Evolutionary conservation across 2,329 filamentous ascomycete genomes (phyloP).

Genomic region (Fusarium nanum): DNA sequence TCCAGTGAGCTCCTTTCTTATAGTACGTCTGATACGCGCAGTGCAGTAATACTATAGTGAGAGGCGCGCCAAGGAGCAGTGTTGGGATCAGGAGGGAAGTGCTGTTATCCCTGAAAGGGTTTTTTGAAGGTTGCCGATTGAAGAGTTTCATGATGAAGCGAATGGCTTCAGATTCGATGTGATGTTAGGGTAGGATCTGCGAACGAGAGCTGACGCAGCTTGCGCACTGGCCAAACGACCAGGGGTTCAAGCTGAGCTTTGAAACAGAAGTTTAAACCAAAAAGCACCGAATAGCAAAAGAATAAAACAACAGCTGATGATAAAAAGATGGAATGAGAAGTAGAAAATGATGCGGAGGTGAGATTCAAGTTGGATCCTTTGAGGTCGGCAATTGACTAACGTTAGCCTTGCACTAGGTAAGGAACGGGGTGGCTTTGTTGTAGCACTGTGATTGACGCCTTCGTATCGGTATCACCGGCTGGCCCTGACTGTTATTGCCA

Average conservation of each 20-base stretch:
- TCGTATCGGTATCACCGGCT: slow-evolving; percentile 1
- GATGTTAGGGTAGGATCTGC: neutral
- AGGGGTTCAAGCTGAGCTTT: neutral
- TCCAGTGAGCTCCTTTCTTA: slow-evolving; percentile 12
- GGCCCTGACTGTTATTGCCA: neutral
- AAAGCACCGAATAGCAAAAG: neutral
- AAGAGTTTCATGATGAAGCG: slow-evolving; percentile 29
- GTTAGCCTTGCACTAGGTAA: slow-evolving; percentile 4
- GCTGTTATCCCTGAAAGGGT: slow-evolving; percentile 13
- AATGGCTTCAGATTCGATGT: neutral
- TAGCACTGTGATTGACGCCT: slow-evolving; percentile 2
- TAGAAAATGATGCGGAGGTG: neutral
- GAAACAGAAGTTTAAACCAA: neutral
- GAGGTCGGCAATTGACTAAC: slow-evolving; percentile 1
- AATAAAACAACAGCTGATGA: neutral
- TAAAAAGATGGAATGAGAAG: neutral
- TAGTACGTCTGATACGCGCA: slow-evolving; percentile 27
- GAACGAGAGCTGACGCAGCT: slow-evolving; percentile 4
- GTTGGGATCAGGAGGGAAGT: slow-evolving; percentile 10
- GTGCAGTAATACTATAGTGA: slow-evolving; percentile 35
- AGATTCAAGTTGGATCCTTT: neutral
- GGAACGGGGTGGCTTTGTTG: neutral
- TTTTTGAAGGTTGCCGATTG: neutral
- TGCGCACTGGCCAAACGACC: neutral
- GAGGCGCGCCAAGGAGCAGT: slow-evolving; percentile 28